Base-by-base conservation (phyloP, 139 green algal genomes). In the Micractinium sp. region DNA sequence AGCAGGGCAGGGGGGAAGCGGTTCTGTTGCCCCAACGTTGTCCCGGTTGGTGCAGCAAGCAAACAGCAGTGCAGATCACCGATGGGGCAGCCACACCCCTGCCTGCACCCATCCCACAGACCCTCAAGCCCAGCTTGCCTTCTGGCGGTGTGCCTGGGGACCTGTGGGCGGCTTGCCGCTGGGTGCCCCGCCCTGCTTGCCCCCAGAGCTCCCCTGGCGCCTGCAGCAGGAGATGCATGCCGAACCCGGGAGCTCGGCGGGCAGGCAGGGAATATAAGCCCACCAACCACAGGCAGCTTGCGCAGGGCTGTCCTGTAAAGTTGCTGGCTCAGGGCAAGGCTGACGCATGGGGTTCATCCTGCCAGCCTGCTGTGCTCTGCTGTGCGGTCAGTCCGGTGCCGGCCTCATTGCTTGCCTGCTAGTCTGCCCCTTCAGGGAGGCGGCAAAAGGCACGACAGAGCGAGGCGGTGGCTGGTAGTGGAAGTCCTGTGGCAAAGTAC, bases 401-500 rank as follows among this genome's bases (percentile, higher is more conserved):
- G 7, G 5, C 47, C 47, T 9, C 47, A 16, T 9, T 56, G n/a
- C 47, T 56, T 56, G 47, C 47, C 47, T 56, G 47, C 47, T 56
- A 9, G 47, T 56, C 47, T 90, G 86, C 7, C 77, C 78, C 41
- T 86, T 86, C 1, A 90, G 63, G 31, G 86, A 86, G 18, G 86
- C 86, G 18, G 96, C 96, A 66, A 93, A 93, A 0, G 96, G 95
- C 79, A 97, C 95, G 19, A 96, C 85, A 67, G 88, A 93, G 79
- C 95, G 94, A 3, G 97, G 97, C 12, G 97, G 97, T 14, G 97
- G 97, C 90, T 98, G 96, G 93, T 98, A 99, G 86, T 79, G 91
- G 87, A 99, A 99, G n/a, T 97, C 94, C 35, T n/a, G 20, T 38
- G 71, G 67, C 1, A 35, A n/a, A 33, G 22, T 7, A 18, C 9